These are phyloP conservation scores for Podospora fimiseda DNA, from an alignment of 495 filamentous ascomycete species.

Conservation along the genomic window DNA sequence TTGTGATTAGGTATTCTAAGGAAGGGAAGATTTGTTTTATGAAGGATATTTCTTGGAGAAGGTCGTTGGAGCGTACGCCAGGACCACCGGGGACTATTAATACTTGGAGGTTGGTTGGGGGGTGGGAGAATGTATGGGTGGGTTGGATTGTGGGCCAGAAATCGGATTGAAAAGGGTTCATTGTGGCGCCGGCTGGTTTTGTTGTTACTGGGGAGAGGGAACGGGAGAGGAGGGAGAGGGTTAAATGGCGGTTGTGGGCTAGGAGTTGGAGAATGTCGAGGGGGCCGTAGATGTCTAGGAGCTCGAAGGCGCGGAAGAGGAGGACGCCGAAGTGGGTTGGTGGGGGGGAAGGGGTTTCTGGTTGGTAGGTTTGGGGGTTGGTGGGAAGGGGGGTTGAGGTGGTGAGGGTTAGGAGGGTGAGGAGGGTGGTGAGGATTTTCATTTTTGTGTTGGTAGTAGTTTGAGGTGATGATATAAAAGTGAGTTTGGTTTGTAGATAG, in stretches of 20 bases:
- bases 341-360: no score
- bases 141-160: slow-evolving; percentile 39
- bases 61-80: slow-evolving; percentile 31
- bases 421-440: not conserved
- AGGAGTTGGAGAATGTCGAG: slow-evolving; percentile 51
- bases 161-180: slow-evolving; percentile 15
- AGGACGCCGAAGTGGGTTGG: slow-evolving; percentile 18
- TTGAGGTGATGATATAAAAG: not conserved
- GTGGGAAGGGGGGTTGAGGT: not conserved
- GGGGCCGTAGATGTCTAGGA: slow-evolving; percentile 48
- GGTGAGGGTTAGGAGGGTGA: not conserved
- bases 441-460: not conserved
- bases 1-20: slow-evolving; percentile 44
- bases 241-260: slow-evolving; percentile 25
- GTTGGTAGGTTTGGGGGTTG: not conserved
- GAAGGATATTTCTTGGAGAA: slow-evolving; percentile 32
- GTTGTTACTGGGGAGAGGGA: slow-evolving; percentile 44
- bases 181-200: slow-evolving; percentile 6
- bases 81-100: slow-evolving; percentile 53
- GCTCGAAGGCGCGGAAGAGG: slow-evolving; percentile 23
- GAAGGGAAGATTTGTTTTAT: slow-evolving; percentile 30
- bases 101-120: slow-evolving; percentile 40
- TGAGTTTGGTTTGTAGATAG: not conserved
- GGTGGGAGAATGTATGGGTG: slow-evolving; percentile 45
- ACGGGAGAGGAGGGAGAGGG: slow-evolving; percentile 38